phyloP scores from a whole-genome alignment of 2,329 filamentous ascomycete species.

The Stagonosporopsis tanaceti region DNA sequence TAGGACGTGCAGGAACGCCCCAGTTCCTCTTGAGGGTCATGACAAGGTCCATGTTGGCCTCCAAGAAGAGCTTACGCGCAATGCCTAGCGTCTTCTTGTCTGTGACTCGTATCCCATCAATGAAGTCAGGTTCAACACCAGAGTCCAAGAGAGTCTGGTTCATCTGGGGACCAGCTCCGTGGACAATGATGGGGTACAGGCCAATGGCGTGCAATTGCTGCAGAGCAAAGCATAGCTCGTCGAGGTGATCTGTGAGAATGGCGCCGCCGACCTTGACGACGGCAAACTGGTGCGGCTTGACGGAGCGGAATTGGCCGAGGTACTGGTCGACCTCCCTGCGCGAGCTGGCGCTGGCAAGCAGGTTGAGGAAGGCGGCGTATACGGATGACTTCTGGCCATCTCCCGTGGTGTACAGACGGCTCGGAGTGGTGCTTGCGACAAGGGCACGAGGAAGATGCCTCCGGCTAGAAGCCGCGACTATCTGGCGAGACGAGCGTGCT shows the following conservation, averaged over 20 bases:
- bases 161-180: conserved; percentile 93
- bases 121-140: conserved; percentile 92
- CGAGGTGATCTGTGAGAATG: conserved; percentile 91
- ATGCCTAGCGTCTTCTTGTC: conserved; percentile 93
- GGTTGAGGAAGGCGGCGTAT: conserved; percentile 80
- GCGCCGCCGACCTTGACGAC: conserved; percentile 98
- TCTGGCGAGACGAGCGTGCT: conserved; percentile 46
- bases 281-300: conserved; percentile 95
- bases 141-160: conserved; percentile 90
- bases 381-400: conserved; percentile 47
- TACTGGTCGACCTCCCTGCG: conserved; percentile 98
- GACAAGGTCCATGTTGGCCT: conserved; percentile 93
- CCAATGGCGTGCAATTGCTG: conserved; percentile 95
- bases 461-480: conserved; percentile 38
- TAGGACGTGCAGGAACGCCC: conserved; percentile 86
- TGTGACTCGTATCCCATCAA: conserved; percentile 94
- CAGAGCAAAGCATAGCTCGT: conserved; percentile 87
- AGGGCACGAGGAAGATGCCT: conserved; percentile 44
- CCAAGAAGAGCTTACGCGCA: conserved; percentile 89
- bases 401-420: conserved; percentile 43
- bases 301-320: conserved; percentile 94
- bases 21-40: conserved; percentile 83
- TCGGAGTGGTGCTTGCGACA: conserved; percentile 37
- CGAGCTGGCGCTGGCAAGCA: conserved; percentile 94
- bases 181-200: conserved; percentile 92